Evolutionary conservation across 495 filamentous ascomycete species (phyloP), one percentile per base, ranked within the genome.

Genomic region (Tuber indicum): DNA sequence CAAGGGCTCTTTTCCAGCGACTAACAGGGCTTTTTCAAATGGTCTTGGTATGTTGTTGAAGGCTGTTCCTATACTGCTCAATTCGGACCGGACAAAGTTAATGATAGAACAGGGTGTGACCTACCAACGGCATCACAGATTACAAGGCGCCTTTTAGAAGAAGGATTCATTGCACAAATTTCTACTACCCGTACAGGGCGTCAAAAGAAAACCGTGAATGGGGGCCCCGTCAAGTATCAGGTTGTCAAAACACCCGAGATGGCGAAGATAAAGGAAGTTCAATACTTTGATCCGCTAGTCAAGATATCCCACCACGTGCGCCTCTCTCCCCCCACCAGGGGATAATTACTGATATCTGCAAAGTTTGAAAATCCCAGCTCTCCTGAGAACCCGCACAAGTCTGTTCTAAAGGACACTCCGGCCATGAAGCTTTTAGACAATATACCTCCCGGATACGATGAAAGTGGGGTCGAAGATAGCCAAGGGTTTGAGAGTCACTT

Each of bases 281-380:
- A 78, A 73, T 84, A 84, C 70, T 84, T 84, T 77, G 82, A 84
- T 70, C 82, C 82, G 19, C 45, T 78, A 42, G 72, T 74, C 66
- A 84, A 76, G 75, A 82, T 84, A 16, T 82, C 82, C 23, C 82
- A 84, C 70, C 83, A 84, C 72, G 82, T 84, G 44, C 78, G 80
- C 79, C 21, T 19, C 26, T 45, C 52, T 26, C 10, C 26, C 69
- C 1, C 26, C 39, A 10, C 32, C 41, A 12, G n/a, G 23, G 32
- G 44, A 74, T 52, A 32, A 43, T 23, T 5, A 32, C 36, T 52
- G 10, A 32, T 12, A 52, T 44, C 21, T 26, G 32, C 16, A 72
- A 76, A 80, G 78, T 80, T 80, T 43, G 77, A 80, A 76, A 80
- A 72, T 23, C 69, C 71, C 49, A 52, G 45, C 21, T 23, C 71